These are phyloP conservation scores for Stachybotrys echinatus DNA, from an alignment of 2,329 filamentous ascomycete genomes.

Conservation along the genomic window DNA sequence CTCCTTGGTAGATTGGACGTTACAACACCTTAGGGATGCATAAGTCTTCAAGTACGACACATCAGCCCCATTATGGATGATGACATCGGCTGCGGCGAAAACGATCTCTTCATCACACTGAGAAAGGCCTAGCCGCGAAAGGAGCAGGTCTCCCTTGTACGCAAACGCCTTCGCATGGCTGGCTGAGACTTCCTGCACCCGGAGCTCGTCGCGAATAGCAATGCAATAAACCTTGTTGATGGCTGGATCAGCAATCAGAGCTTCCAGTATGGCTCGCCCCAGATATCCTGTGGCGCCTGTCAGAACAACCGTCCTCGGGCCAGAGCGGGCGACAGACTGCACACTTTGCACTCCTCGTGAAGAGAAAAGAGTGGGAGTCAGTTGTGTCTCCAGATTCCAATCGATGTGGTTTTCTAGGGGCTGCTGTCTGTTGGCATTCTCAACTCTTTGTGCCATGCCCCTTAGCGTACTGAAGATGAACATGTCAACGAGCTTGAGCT, in stretches of 20 bases:
- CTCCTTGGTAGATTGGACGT: constrained; percentile 21
- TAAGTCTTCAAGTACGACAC: constrained; percentile 26
- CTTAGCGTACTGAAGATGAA: constrained; percentile 30
- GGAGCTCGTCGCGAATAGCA: constrained; percentile 25
- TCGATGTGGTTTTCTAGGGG: constrained; percentile 9
- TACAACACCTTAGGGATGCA: constrained; percentile 16
- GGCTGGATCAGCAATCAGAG: constrained; percentile 22
- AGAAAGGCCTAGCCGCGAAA: constrained; percentile 30
- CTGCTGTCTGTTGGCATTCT: neutral
- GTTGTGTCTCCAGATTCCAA: constrained; percentile 15
- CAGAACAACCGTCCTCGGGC: constrained; percentile 5
- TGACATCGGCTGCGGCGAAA: constrained; percentile 30
- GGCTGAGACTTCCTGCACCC: too few relatives aligned
- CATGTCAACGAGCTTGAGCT: constrained; percentile 27
- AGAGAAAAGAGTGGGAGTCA: neutral
- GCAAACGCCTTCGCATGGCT: constrained; percentile 20
- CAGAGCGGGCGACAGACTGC: too few relatives aligned
- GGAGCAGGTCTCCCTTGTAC: constrained; percentile 30
- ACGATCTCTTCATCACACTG: constrained; percentile 21
- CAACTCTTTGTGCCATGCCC: constrained; percentile 29
- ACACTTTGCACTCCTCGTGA: too few relatives aligned
- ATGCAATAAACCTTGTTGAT: constrained; percentile 39
- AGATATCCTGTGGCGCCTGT: constrained; percentile 13
- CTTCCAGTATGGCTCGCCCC: constrained; percentile 22
- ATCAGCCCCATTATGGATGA: constrained; percentile 45